Evolutionary conservation across 495 filamentous ascomycete genomes (phyloP).

Genomic region (Podospora conica): DNA sequence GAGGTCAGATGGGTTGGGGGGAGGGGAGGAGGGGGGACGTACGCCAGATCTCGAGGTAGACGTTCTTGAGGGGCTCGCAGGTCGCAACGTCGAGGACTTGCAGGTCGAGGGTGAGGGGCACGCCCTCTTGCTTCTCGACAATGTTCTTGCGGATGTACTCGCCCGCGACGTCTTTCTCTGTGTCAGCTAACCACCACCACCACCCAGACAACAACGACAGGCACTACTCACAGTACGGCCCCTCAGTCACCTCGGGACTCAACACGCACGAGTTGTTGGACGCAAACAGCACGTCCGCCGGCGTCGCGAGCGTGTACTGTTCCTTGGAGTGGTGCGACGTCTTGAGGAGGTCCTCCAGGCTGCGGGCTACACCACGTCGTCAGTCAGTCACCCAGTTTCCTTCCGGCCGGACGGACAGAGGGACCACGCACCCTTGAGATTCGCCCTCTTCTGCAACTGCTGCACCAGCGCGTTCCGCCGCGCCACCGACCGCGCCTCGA

Average conservation of each 20-base stretch:
- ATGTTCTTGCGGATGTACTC: conserved; percentile 51
- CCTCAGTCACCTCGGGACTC: conserved; percentile 50
- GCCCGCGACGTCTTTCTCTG: conserved; percentile 30
- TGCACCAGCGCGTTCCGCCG: conserved; percentile 33
- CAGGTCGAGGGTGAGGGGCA: conserved; percentile 53
- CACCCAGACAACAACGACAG: not conserved
- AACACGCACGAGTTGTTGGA: conserved; percentile 47
- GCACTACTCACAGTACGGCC: conserved; percentile 43
- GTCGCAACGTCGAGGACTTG: conserved; percentile 54
- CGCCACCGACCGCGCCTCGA: conserved; percentile 38
- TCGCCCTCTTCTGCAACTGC: conserved; percentile 20
- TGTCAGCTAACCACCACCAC: conserved; percentile 4
- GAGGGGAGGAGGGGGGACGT: conserved; percentile 36
- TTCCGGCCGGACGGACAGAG: too few species aligned
- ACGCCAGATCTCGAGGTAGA: conserved; percentile 58
- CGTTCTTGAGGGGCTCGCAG: conserved; percentile 49
- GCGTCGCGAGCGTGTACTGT: conserved; percentile 12
- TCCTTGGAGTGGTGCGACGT: conserved; percentile 12
- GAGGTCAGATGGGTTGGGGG: conserved; percentile 40
- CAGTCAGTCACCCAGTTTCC: too few species aligned
- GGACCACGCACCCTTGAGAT: conserved; percentile 10
- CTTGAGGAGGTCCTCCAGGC: conserved; percentile 25
- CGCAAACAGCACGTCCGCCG: conserved; percentile 34
- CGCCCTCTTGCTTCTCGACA: conserved; percentile 49
- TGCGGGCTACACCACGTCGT: conserved; percentile 23